A percentile compares a stretch with the other conserved stretches of the same genome.
These are phyloP conservation scores for Myriangium duriaei DNA, from an alignment of 2,329 filamentous ascomycete genomes.

Conservation along the genomic window DNA sequence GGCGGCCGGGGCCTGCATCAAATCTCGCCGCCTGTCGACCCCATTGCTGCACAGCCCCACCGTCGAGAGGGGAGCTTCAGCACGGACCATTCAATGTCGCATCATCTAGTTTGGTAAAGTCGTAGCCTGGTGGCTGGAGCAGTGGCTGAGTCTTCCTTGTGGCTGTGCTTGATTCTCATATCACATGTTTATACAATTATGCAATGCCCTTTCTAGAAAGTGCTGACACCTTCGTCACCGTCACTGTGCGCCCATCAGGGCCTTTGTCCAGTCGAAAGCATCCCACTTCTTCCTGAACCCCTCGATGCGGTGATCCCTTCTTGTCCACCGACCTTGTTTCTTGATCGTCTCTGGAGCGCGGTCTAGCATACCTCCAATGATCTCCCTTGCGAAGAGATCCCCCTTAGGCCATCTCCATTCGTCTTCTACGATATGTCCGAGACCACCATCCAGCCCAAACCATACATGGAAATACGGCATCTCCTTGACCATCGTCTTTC, in stretches of 20 bases:
- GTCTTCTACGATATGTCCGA: slow-evolving; percentile 90
- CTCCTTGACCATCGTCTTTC: slow-evolving; percentile 74
- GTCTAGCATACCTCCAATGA: slow-evolving; percentile 86
- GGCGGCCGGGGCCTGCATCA: too few species aligned
- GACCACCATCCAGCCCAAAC: slow-evolving; percentile 82
- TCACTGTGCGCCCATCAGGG: slow-evolving; percentile 37
- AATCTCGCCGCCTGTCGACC: too few species aligned
- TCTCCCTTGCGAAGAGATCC: slow-evolving; percentile 83
- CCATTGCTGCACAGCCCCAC: too few species aligned
- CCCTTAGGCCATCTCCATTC: slow-evolving; percentile 72
- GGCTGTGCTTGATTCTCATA: background rate
- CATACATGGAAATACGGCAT: slow-evolving; percentile 98
- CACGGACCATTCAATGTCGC: too few species aligned
- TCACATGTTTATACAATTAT: too few species aligned
- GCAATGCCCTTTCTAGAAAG: too few species aligned
- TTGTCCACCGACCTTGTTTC: slow-evolving; percentile 76
- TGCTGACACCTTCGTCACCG: too few species aligned
- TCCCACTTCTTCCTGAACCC: slow-evolving; percentile 75
- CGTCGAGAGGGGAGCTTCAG: too few species aligned
- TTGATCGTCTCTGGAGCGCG: slow-evolving; percentile 71
- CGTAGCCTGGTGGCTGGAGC: too few species aligned
- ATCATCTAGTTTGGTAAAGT: too few species aligned
- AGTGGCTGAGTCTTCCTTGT: too few species aligned
- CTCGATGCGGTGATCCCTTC: slow-evolving; percentile 55
- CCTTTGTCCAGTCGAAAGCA: slow-evolving; percentile 80